Evolutionary conservation across 2,329 filamentous ascomycete genomes (phyloP).

Genomic region (Eutypa lata): DNA sequence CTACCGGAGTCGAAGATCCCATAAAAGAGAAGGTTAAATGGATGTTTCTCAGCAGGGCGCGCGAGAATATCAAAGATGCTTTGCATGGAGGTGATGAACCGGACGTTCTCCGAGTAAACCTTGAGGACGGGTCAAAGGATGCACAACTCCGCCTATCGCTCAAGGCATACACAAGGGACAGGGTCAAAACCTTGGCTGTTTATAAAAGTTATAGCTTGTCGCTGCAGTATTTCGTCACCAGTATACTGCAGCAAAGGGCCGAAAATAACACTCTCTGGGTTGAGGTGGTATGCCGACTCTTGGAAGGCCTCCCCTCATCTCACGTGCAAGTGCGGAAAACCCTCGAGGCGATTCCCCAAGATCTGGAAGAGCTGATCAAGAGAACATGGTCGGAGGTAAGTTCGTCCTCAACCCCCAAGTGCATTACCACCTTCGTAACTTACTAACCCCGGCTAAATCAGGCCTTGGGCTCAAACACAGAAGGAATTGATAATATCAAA

Average conservation of each 20-base stretch:
- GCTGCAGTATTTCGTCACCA: neutral
- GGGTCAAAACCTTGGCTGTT: neutral
- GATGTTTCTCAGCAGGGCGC: neutral
- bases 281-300: neutral
- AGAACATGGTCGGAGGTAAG: neutral
- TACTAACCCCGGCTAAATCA: neutral
- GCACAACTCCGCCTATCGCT: neutral
- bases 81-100: neutral
- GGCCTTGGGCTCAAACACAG: neutral
- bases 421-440: neutral
- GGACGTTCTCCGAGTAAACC: neutral
- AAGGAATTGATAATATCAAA: neutral
- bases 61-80: neutral
- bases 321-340: neutral
- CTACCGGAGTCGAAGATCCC: neutral
- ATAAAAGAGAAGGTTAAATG: neutral
- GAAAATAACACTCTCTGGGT: neutral
- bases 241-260: neutral
- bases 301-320: neutral
- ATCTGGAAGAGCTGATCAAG: neutral
- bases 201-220: neutral
- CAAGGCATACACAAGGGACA: neutral
- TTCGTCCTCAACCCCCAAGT: neutral
- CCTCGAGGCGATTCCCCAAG: neutral
- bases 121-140: neutral